Percentiles rank a stretch among this genome's conserved stretches.
Conservation (phyloP, 148 eudicot species). For the Rhododendron ovatum region DNA sequence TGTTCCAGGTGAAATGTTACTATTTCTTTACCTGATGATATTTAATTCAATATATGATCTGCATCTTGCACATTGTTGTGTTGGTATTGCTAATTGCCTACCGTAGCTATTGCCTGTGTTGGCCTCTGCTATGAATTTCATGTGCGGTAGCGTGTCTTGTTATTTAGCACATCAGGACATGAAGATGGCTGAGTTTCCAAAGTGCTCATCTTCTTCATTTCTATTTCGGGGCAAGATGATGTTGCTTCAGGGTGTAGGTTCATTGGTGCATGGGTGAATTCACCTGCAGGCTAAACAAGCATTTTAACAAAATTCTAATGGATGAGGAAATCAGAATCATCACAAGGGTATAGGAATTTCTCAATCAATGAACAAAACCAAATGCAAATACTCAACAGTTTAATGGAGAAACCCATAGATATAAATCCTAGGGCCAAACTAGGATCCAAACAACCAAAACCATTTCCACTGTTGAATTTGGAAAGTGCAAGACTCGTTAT, state of each 20-base stretch:
- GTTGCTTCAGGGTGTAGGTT: neutral
- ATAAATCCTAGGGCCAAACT: neutral
- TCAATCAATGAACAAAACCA: neutral
- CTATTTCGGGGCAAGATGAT: constrained; percentile 3
- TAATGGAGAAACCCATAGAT: neutral
- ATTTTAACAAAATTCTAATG: neutral
- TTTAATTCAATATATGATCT: neutral
- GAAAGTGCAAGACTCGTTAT: neutral
- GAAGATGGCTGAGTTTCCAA: neutral
- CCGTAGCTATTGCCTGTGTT: neutral
- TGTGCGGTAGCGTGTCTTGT: neutral
- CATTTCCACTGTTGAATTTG: neutral
- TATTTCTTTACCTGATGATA: neutral
- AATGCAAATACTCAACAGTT: neutral
- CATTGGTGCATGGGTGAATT: neutral
- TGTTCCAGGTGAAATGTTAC: constrained; percentile 17
- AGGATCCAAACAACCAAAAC: neutral
- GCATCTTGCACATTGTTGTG: neutral
- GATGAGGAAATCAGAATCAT: neutral
- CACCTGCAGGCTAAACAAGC: neutral
- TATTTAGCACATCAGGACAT: neutral
- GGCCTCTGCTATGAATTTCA: neutral
- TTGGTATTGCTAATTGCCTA: neutral
- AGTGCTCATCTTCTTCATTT: neutral
- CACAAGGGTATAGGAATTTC: neutral